Conservation (phyloP, 768 basidiomycete species). For the Collybia nuda region DNA sequence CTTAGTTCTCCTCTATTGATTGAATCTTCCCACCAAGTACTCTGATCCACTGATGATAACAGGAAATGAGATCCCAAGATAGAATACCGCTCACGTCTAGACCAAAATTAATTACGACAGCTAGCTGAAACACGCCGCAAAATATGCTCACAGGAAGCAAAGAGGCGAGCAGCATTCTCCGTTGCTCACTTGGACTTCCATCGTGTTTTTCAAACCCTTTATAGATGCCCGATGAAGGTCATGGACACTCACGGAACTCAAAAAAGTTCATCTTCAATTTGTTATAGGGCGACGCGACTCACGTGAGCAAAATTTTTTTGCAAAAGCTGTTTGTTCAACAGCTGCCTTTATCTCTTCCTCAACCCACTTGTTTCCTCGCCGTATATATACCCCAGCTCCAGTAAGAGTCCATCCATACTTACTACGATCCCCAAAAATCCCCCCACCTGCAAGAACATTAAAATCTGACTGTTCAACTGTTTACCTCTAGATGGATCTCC, state of each 20-base stretch:
- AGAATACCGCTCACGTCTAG: no score
- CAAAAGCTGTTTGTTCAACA: slow-evolving; percentile 5
- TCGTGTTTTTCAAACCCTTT: no score
- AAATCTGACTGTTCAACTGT: not conserved
- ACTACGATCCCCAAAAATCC: not conserved
- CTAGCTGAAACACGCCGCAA: no score
- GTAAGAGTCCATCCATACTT: slow-evolving; percentile 5
- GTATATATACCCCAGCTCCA: slow-evolving; percentile 13
- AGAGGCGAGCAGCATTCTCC: no score
- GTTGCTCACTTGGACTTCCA: no score
- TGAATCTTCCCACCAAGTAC: no score
- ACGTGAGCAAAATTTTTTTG: slow-evolving; percentile 20
- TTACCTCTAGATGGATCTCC: slow-evolving; percentile 59
- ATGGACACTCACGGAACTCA: not conserved
- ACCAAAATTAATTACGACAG: no score
- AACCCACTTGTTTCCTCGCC: slow-evolving; percentile 5
- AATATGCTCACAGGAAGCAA: no score
- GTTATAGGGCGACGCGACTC: not conserved
- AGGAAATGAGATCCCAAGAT: no score
- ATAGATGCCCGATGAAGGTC: not conserved
- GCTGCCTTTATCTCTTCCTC: not conserved
- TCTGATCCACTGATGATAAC: no score
- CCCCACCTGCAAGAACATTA: not conserved
- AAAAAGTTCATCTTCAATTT: not conserved
- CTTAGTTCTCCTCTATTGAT: no score